Evolutionary conservation across 805 yeast genomes (phyloP).

Genomic region (Suhomyces tanzawaensis): DNA sequence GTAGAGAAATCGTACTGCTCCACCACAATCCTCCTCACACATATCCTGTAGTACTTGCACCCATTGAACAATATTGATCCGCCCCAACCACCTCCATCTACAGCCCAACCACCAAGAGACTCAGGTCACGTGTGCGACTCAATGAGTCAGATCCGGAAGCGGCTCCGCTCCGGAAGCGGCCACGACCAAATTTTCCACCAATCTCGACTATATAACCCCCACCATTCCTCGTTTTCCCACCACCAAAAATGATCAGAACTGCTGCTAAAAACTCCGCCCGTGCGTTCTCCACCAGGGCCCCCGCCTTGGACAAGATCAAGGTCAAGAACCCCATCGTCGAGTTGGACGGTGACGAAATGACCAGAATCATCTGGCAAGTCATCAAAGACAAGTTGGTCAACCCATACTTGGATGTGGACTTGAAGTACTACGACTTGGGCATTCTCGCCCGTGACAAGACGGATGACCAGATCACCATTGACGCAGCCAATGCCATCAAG

Average conservation of each 20-base stretch:
- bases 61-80: no score
- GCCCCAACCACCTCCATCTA: neutral
- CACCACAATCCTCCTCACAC: neutral
- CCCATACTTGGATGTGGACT: slow-evolving; percentile 70
- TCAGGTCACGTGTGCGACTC: neutral
- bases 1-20: neutral
- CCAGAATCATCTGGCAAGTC: slow-evolving; percentile 77
- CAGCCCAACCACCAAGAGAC: neutral
- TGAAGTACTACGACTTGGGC: slow-evolving; percentile 74
- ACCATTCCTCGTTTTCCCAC: neutral
- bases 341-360: slow-evolving; percentile 84
- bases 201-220: neutral
- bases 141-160: slow-evolving; percentile 2
- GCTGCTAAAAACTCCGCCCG: slow-evolving; percentile 2
- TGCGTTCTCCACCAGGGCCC: slow-evolving; percentile 4
- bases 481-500: slow-evolving; percentile 73
- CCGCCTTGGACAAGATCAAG: slow-evolving; percentile 48
- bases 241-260: slow-evolving; percentile 4
- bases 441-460: slow-evolving; percentile 68
- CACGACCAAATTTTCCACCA: slow-evolving; percentile 1
- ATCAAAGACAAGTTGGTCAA: slow-evolving; percentile 65
- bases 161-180: slow-evolving; percentile 2
- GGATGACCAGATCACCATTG: slow-evolving; percentile 69
- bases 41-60: neutral
- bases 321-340: slow-evolving; percentile 76